Conservation (phyloP, 108 stramenopile species). For the Tribonema minus region DNA sequence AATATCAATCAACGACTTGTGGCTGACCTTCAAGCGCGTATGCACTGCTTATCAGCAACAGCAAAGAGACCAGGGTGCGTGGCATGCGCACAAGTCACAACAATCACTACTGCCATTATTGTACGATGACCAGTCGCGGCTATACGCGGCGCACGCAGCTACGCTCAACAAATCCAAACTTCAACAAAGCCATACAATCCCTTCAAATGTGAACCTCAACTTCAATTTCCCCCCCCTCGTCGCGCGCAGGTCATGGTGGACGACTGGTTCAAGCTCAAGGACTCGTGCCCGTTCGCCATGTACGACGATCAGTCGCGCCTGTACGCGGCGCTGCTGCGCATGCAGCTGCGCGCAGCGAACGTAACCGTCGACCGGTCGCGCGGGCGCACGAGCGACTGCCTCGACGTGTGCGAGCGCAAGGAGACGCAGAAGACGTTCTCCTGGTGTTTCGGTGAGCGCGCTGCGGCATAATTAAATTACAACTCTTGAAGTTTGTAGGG, state of each 20-base stretch:
- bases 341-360: conserved; percentile 24
- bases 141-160: no score
- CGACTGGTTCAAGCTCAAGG: conserved; percentile 43
- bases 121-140: no score
- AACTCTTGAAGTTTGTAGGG: neutral
- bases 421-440: conserved; percentile 30
- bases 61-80: conserved; percentile 29
- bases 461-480: neutral
- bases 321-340: conserved; percentile 37
- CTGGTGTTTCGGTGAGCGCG: conserved; percentile 1
- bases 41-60: conserved; percentile 32
- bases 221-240: no score
- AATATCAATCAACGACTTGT: no score
- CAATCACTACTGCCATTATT: no score
- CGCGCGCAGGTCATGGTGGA: conserved; percentile 5
- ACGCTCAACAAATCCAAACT: no score
- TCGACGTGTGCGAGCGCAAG: conserved; percentile 44
- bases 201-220: no score
- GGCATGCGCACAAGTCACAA: no score
- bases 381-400: conserved; percentile 5
- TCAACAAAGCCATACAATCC: no score
- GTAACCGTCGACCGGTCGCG: conserved; percentile 3
- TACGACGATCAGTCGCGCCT: conserved; percentile 46
- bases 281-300: conserved; percentile 35
- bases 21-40: no score